A percentile compares a stretch with the other conserved stretches of the same genome.
phyloP scores from a whole-genome alignment of 495 filamentous ascomycete species.

The Penicillium coffeae region DNA sequence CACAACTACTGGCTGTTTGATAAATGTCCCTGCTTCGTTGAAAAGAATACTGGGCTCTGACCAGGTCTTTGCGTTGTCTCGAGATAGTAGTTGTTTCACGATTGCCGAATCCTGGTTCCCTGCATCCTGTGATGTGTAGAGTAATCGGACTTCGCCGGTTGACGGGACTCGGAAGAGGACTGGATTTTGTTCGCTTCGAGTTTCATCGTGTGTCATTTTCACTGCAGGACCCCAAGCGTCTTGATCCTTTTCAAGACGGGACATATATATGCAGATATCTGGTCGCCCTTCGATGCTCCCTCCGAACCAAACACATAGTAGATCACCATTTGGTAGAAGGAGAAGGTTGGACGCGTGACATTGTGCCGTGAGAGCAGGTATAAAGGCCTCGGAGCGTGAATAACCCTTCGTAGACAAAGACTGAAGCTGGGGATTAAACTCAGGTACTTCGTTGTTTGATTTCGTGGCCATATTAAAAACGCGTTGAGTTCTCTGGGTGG shows the following conservation, averaged over 20 bases:
- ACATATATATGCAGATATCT: constrained; percentile 25
- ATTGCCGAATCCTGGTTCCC: constrained; percentile 25
- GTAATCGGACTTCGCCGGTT: constrained; percentile 16
- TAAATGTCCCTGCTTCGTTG: constrained; percentile 18
- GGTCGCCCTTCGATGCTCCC: constrained; percentile 26
- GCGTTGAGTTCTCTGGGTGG: background rate
- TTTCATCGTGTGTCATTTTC: constrained; percentile 21
- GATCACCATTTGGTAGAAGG: constrained; percentile 19
- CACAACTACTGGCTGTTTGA: constrained; percentile 18
- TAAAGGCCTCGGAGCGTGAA: constrained; percentile 13
- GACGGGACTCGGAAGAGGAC: constrained; percentile 18
- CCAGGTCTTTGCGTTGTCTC: constrained; percentile 14
- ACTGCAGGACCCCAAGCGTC: constrained; percentile 10
- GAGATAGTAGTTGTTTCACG: constrained; percentile 16
- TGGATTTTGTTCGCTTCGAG: constrained; percentile 25
- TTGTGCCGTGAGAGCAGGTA: constrained; percentile 23
- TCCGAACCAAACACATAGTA: constrained; percentile 25
- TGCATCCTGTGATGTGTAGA: constrained; percentile 22
- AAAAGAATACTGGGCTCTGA: constrained; percentile 17
- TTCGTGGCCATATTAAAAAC: constrained; percentile 5
- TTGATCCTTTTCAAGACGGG: constrained; percentile 9
- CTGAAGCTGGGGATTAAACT: constrained; percentile 6
- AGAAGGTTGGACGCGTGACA: constrained; percentile 26
- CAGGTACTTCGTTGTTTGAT: constrained; percentile 1
- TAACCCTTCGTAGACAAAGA: background rate